Evolutionary conservation across 2,329 filamentous ascomycete species (phyloP).

Genomic region (Remersonia thermophila): DNA sequence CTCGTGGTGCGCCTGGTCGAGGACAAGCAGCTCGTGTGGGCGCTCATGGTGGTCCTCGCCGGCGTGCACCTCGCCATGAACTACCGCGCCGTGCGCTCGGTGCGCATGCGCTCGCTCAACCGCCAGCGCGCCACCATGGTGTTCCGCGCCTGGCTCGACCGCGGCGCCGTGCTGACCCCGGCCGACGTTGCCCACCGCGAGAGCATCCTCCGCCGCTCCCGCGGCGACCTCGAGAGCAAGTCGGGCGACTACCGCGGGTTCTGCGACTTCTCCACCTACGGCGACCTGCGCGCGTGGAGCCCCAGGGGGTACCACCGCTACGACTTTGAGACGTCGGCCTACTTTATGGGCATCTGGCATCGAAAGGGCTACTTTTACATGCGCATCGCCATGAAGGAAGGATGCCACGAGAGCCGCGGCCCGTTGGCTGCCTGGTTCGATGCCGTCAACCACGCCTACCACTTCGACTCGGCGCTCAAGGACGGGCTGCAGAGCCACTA

Average conservation of each 20-base stretch:
- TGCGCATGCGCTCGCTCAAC: slow-evolving; percentile 76
- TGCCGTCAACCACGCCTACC: slow-evolving; percentile 30
- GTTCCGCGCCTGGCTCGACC: slow-evolving; percentile 46
- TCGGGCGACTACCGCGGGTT: slow-evolving; percentile 23
- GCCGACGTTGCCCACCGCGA: slow-evolving; percentile 52
- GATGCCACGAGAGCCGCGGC: slow-evolving; percentile 29
- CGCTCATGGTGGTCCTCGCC: slow-evolving; percentile 58
- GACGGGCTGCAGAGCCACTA: slow-evolving; percentile 25
- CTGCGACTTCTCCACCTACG: slow-evolving; percentile 28
- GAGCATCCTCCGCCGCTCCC: slow-evolving; percentile 47
- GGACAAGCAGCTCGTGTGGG: slow-evolving; percentile 60
- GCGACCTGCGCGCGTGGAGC: slow-evolving; percentile 23
- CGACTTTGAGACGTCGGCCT: slow-evolving; percentile 32
- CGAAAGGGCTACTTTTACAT: slow-evolving; percentile 37
- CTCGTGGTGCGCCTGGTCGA: slow-evolving; percentile 67
- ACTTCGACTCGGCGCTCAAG: slow-evolving; percentile 25
- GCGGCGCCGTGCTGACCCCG: slow-evolving; percentile 45
- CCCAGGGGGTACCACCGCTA: slow-evolving; percentile 24
- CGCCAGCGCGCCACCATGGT: slow-evolving; percentile 74
- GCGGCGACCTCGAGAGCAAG: slow-evolving; percentile 31
- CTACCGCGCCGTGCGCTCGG: slow-evolving; percentile 70
- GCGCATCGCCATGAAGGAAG: slow-evolving; percentile 46
- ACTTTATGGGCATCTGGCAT: slow-evolving; percentile 48
- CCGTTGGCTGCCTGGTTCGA: slow-evolving; percentile 27
- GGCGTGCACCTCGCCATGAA: slow-evolving; percentile 72